Evolutionary conservation across 176 grass and related monocot genomes (phyloP).

Genomic region (Carex kokanica): DNA sequence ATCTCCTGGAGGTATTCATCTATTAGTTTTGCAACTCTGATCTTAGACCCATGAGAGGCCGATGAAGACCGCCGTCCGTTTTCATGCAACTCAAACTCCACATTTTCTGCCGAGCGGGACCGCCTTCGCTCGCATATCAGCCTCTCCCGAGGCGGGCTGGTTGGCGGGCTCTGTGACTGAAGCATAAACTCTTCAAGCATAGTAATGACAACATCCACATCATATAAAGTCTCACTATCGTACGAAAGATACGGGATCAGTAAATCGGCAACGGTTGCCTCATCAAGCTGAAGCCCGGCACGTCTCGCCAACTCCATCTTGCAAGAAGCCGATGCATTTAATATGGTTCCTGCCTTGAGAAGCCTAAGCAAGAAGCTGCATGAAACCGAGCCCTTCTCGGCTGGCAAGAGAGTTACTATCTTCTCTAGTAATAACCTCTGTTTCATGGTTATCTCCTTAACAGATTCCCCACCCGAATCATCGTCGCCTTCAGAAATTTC

Average conservation of each 20-base stretch:
- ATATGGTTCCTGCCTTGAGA: slow-evolving; percentile 68
- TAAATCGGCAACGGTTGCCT: slow-evolving; percentile 58
- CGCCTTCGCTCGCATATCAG: slow-evolving; percentile 45
- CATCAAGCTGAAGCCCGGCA: slow-evolving; percentile 74
- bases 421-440: slow-evolving; percentile 74
- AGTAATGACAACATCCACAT: slow-evolving; percentile 52
- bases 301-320: slow-evolving; percentile 54
- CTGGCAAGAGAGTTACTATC: slow-evolving; percentile 69
- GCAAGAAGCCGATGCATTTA: slow-evolving; percentile 49
- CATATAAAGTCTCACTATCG: slow-evolving; percentile 45
- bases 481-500: slow-evolving; percentile 13
- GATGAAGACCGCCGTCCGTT: slow-evolving; percentile 60
- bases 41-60: slow-evolving; percentile 53
- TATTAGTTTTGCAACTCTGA: slow-evolving; percentile 59
- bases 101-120: slow-evolving; percentile 72
- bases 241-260: slow-evolving; percentile 58
- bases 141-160: slow-evolving; percentile 39
- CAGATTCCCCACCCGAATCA: neutral
- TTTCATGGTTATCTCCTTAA: slow-evolving; percentile 45
- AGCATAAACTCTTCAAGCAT: slow-evolving; percentile 84
- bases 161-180: slow-evolving; percentile 46
- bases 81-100: slow-evolving; percentile 59
- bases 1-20: slow-evolving; percentile 69
- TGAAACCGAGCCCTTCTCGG: slow-evolving; percentile 62
- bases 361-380: slow-evolving; percentile 79